Evolutionary conservation across 2,329 filamentous ascomycete genomes (phyloP).

Genomic region (Lachnellula occidentalis): DNA sequence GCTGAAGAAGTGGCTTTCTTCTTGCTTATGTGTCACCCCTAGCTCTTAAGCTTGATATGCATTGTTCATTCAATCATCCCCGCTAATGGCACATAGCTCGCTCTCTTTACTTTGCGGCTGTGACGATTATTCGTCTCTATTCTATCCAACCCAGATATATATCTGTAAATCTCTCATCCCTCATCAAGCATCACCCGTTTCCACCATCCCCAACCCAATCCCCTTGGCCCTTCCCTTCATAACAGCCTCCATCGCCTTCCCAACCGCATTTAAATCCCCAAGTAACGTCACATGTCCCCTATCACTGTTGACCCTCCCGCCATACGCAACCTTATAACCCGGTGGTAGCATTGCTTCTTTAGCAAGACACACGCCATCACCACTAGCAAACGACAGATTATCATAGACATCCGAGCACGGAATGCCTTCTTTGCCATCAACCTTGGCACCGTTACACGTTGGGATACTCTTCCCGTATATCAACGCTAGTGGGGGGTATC

Average conservation of each 20-base stretch:
- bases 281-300: constrained; percentile 83
- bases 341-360: constrained; percentile 78
- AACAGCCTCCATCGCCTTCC: constrained; percentile 65
- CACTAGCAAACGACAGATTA: constrained; percentile 77
- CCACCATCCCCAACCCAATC: constrained; percentile 56
- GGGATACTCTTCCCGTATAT: constrained; percentile 85
- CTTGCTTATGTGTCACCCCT: no score
- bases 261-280: constrained; percentile 78
- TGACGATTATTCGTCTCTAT: not conserved
- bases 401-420: constrained; percentile 74
- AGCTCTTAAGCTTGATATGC: not conserved
- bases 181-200: not conserved
- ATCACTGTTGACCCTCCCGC: constrained; percentile 73
- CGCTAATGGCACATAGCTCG: not conserved
- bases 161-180: not conserved
- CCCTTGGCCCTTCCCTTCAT: constrained; percentile 62
- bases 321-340: constrained; percentile 69
- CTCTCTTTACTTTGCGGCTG: not conserved
- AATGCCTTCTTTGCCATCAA: constrained; percentile 68
- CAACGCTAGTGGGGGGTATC: constrained; percentile 75
- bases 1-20: no score
- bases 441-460: constrained; percentile 76
- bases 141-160: no score
- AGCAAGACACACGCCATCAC: constrained; percentile 85
- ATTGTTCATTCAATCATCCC: not conserved